A percentile compares a stretch with the other conserved stretches of the same genome.
These are phyloP conservation scores for Persicaria tinctoria DNA, from an alignment of 148 eudicot genomes.

Conservation along the genomic window DNA sequence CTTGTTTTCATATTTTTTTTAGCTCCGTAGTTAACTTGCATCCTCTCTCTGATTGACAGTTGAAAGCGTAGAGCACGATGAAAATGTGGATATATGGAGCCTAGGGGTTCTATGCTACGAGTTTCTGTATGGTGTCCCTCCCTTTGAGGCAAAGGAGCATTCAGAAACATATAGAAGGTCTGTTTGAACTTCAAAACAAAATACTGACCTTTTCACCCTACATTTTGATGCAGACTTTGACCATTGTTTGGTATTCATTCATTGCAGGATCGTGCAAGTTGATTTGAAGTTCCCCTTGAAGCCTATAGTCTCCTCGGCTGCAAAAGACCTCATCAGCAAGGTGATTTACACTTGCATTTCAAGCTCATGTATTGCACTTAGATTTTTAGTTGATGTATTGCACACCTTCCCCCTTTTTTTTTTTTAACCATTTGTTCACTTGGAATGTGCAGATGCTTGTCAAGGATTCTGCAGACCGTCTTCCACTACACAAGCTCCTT, in stretches of 20 bases:
- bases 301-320: constrained; percentile 74
- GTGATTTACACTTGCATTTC: constrained; percentile 14
- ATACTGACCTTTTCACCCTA: neutral
- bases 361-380: neutral
- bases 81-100: constrained; percentile 96
- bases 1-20: neutral
- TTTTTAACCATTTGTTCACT: neutral
- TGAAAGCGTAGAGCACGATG: constrained; percentile 94
- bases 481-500: constrained; percentile 81
- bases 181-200: neutral
- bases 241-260: neutral
- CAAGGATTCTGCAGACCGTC: constrained; percentile 67
- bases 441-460: constrained; percentile 71
- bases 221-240: neutral
- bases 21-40: neutral
- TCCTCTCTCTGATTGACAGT: constrained; percentile 30
- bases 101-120: constrained; percentile 85
- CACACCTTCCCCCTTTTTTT: neutral
- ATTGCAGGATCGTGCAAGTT: constrained; percentile 72
- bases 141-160: constrained; percentile 95
- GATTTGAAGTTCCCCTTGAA: constrained; percentile 77
- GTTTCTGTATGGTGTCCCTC: constrained; percentile 89
- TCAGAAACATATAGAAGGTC: constrained; percentile 93
- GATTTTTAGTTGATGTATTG: neutral
- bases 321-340: constrained; percentile 85